phyloP scores from a whole-genome alignment of 2,329 filamentous ascomycete genomes.

The Metarhizium robertsii region DNA sequence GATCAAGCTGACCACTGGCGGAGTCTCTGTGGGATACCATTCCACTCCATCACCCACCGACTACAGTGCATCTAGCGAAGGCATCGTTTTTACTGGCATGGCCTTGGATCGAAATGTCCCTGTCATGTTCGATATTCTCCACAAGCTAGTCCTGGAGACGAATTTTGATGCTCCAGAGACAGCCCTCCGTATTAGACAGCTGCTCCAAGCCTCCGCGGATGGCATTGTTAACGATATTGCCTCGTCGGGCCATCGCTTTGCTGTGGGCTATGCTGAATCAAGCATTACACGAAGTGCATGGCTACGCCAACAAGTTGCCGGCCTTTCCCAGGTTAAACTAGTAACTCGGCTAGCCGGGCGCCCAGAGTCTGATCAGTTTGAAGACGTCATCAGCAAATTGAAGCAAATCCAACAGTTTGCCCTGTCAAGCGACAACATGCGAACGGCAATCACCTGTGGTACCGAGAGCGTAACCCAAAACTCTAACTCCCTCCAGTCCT shows the following conservation, averaged over 20 bases:
- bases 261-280: slow-evolving; percentile 74
- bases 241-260: slow-evolving; percentile 80
- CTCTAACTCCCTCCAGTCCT: slow-evolving; percentile 58
- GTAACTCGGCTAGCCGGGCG: slow-evolving; percentile 70
- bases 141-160: slow-evolving; percentile 73
- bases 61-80: slow-evolving; percentile 64
- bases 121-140: slow-evolving; percentile 80
- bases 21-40: slow-evolving; percentile 77
- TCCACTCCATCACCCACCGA: slow-evolving; percentile 69
- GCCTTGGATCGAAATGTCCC: slow-evolving; percentile 84
- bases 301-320: slow-evolving; percentile 74
- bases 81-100: slow-evolving; percentile 75
- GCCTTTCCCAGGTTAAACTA: slow-evolving; percentile 82
- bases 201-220: slow-evolving; percentile 78
- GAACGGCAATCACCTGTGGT: slow-evolving; percentile 80
- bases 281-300: slow-evolving; percentile 63
- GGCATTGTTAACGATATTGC: slow-evolving; percentile 89
- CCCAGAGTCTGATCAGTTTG: slow-evolving; percentile 57
- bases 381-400: slow-evolving; percentile 71
- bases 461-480: slow-evolving; percentile 62
- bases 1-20: slow-evolving; percentile 94
- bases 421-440: slow-evolving; percentile 59
- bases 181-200: slow-evolving; percentile 71
- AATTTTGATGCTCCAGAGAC: slow-evolving; percentile 81
- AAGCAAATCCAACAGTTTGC: slow-evolving; percentile 77